phyloP scores from a whole-genome alignment of 345 rosid genomes.

The Eucalyptus cloeziana region DNA sequence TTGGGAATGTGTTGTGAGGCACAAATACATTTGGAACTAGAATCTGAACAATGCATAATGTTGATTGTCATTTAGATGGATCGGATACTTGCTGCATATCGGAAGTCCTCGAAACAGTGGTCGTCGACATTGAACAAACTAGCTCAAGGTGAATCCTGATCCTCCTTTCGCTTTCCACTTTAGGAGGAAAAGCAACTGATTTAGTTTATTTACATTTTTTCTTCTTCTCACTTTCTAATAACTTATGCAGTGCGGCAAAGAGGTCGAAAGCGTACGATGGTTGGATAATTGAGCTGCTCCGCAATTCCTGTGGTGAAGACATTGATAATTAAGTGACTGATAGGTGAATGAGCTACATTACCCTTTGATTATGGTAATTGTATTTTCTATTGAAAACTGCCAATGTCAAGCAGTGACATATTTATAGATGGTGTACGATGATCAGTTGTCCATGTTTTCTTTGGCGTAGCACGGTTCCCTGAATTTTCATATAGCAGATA shows the following conservation, averaged over 20 bases:
- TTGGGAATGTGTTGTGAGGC: neutral
- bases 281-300: slow-evolving; percentile 25
- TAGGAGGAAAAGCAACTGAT: neutral
- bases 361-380: neutral
- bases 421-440: neutral
- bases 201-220: neutral
- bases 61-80: slow-evolving; percentile 54
- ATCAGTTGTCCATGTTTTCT: neutral
- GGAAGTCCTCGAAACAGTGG: slow-evolving; percentile 97
- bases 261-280: slow-evolving; percentile 94
- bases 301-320: neutral
- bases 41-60: neutral
- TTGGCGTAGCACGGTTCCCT: neutral
- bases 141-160: slow-evolving; percentile 57
- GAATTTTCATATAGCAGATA: neutral
- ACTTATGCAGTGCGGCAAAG: slow-evolving; percentile 63
- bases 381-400: neutral
- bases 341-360: neutral
- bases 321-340: neutral
- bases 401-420: neutral
- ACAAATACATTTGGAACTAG: neutral
- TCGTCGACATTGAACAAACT: slow-evolving; percentile 89
- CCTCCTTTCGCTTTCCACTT: neutral
- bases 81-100: slow-evolving; percentile 55
- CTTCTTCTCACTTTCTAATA: neutral